phyloP scores from a whole-genome alignment of 129 eudicot species.

The Helianthus annuus region DNA sequence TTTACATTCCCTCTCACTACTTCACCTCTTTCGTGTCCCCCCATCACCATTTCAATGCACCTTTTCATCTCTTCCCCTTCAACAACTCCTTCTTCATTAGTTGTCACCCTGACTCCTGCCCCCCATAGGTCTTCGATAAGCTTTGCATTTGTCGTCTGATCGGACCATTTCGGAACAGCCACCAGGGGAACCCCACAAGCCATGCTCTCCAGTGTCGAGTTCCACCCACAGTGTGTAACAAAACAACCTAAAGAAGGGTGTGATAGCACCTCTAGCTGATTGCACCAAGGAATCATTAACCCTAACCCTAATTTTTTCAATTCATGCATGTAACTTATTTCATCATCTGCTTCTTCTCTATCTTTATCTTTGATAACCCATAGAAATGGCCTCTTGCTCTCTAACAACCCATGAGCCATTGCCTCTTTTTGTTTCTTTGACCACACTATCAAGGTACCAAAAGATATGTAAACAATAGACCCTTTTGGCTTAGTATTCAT shows the following conservation, averaged over 20 bases:
- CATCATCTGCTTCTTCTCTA: conserved; percentile 20
- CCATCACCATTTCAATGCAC: conserved; percentile 54
- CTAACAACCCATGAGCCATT: conserved; percentile 44
- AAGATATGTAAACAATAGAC: conserved; percentile 53
- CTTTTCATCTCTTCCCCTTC: conserved; percentile 49
- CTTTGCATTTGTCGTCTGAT: conserved; percentile 62
- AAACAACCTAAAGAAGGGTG: conserved; percentile 56
- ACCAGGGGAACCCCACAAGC: conserved; percentile 61
- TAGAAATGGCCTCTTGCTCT: conserved; percentile 35
- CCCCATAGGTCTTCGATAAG: conserved; percentile 59
- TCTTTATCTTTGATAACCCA: conserved; percentile 55
- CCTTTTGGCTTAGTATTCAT: conserved; percentile 42
- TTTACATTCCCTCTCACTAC: conserved; percentile 46
- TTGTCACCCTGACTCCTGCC: conserved; percentile 49
- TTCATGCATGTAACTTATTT: not conserved
- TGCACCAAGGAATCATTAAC: conserved; percentile 46
- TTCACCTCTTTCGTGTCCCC: conserved; percentile 44
- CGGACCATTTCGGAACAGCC: conserved; percentile 74
- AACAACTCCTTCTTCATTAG: conserved; percentile 42
- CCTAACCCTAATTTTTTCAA: conserved; percentile 29
- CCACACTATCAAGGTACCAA: conserved; percentile 56
- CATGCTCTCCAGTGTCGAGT: conserved; percentile 54
- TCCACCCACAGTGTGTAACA: conserved; percentile 74
- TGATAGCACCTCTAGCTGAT: conserved; percentile 50
- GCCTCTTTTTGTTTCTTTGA: conserved; percentile 46